These are phyloP conservation scores for Climacium dendroides DNA, from an alignment of 225 moss, liverwort and hornwort species.

Conservation along the genomic window DNA sequence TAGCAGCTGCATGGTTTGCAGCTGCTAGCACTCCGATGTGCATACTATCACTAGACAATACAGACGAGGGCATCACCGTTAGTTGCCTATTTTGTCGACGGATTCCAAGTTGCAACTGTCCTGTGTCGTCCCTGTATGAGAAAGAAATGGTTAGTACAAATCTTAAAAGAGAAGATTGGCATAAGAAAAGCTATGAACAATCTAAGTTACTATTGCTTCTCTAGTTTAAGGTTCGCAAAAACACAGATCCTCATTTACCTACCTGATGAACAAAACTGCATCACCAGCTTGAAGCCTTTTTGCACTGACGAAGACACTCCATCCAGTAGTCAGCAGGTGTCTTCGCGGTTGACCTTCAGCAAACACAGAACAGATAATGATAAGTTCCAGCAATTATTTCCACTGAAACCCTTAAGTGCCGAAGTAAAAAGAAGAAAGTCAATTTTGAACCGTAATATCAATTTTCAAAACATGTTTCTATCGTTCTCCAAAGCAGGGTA, in stretches of 20 bases:
- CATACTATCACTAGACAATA: slow-evolving; percentile 48
- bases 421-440: not conserved
- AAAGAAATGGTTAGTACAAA: not conserved
- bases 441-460: not conserved
- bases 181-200: not conserved
- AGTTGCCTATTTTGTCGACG: slow-evolving; percentile 87
- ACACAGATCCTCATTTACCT: not conserved
- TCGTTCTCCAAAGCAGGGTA: not conserved
- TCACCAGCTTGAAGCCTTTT: slow-evolving; percentile 56
- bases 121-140: slow-evolving; percentile 64
- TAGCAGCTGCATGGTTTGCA: slow-evolving; percentile 80
- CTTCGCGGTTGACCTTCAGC: slow-evolving; percentile 40
- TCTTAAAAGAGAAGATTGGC: not conserved
- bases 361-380: not conserved
- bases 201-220: not conserved
- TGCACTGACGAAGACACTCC: slow-evolving; percentile 53
- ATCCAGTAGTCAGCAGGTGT: slow-evolving; percentile 42
- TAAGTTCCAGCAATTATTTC: not conserved
- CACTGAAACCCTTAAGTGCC: not conserved
- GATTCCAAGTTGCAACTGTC: slow-evolving; percentile 81
- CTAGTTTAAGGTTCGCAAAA: not conserved
- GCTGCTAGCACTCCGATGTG: slow-evolving; percentile 44
- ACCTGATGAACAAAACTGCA: slow-evolving; percentile 47
- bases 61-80: slow-evolving; percentile 53
- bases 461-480: not conserved